Percentiles rank a stretch among this genome's conserved stretches.
phyloP scores from a whole-genome alignment of 805 yeast genomes.

The Wickerhamiella musiphila region DNA sequence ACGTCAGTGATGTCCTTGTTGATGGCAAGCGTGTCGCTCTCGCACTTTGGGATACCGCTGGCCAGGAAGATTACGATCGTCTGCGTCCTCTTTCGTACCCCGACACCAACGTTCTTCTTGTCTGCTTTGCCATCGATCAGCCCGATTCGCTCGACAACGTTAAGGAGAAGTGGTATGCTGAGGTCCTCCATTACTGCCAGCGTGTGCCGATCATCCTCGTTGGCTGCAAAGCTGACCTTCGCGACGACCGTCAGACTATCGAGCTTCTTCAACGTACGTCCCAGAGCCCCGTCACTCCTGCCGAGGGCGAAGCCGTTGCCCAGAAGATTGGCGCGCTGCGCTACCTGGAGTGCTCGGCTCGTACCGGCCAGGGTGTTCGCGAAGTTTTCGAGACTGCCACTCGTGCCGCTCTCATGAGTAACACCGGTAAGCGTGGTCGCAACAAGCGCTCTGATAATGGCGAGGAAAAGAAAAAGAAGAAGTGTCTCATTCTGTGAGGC shows the following conservation, averaged over 20 bases:
- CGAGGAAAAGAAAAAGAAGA: slow-evolving; percentile 11
- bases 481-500: slow-evolving; percentile 7
- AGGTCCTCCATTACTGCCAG: slow-evolving; percentile 84
- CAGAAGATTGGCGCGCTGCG: slow-evolving; percentile 75
- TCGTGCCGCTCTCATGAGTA: slow-evolving; percentile 66
- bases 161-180: slow-evolving; percentile 91
- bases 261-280: slow-evolving; percentile 58
- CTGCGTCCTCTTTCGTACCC: slow-evolving; percentile 83
- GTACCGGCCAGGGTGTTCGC: slow-evolving; percentile 72
- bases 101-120: slow-evolving; percentile 77
- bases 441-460: slow-evolving; percentile 13
- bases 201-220: slow-evolving; percentile 85
- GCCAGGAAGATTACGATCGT: slow-evolving; percentile 95
- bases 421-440: slow-evolving; percentile 3
- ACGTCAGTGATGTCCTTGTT: slow-evolving; percentile 88
- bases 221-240: slow-evolving; percentile 81
- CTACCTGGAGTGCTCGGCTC: slow-evolving; percentile 83
- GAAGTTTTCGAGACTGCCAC: slow-evolving; percentile 89
- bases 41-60: slow-evolving; percentile 97
- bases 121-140: slow-evolving; percentile 78
- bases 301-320: slow-evolving; percentile 77
- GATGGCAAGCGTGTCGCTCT: slow-evolving; percentile 85
- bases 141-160: slow-evolving; percentile 89
- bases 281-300: slow-evolving; percentile 62
- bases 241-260: slow-evolving; percentile 63